phyloP scores from a whole-genome alignment of 2,329 filamentous ascomycete species.

The Curvularia spicifera region DNA sequence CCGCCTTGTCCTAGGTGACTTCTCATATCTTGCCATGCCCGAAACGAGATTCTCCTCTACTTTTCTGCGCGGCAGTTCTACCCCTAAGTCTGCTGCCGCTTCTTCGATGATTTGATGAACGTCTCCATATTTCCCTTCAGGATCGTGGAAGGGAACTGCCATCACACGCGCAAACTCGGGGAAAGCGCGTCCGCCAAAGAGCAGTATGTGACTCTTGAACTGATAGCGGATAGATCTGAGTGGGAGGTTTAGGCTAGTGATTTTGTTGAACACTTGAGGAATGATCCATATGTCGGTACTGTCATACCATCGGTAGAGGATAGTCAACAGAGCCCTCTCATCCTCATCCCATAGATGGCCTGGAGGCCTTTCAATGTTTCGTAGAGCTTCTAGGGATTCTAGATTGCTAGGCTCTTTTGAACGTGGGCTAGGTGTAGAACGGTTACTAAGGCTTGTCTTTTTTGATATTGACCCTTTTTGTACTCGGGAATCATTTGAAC shows the following conservation, averaged over 20 bases:
- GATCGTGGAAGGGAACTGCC: conserved; percentile 18
- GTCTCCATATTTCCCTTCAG: conserved; percentile 6
- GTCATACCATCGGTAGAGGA: conserved; percentile 19
- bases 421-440: background rate
- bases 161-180: conserved; percentile 5
- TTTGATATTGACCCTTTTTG: too few species aligned
- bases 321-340: conserved; percentile 14
- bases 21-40: conserved; percentile 12
- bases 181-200: conserved; percentile 14
- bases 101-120: conserved; percentile 13
- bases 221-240: conserved; percentile 1
- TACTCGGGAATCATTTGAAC: too few species aligned
- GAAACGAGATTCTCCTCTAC: background rate
- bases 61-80: conserved; percentile 3
- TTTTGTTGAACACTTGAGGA: conserved; percentile 17
- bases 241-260: conserved; percentile 3
- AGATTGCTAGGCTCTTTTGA: background rate
- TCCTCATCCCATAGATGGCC: conserved; percentile 10
- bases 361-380: background rate
- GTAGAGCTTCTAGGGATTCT: background rate
- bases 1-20: conserved; percentile 3
- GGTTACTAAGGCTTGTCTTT: too few species aligned
- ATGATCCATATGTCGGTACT: background rate
- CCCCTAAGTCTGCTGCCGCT: background rate
- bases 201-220: conserved; percentile 14